phyloP scores from a whole-genome alignment of 2,329 filamentous ascomycete genomes.

The Triangularia setosa region DNA sequence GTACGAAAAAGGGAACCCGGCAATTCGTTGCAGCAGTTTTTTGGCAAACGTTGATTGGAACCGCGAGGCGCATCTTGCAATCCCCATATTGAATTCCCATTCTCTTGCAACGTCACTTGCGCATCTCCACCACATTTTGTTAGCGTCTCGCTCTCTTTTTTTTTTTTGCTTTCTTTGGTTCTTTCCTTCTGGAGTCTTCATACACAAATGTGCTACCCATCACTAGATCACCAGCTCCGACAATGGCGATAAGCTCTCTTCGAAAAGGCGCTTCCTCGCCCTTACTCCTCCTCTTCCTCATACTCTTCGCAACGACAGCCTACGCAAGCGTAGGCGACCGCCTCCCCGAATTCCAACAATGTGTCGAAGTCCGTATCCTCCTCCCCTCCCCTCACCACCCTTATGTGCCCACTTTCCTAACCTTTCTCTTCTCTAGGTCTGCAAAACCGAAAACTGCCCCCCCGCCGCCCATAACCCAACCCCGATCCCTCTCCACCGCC shows the following conservation, averaged over 20 bases:
- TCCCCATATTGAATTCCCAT: neutral
- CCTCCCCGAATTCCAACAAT: slow-evolving; percentile 81
- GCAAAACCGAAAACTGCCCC: slow-evolving; percentile 74
- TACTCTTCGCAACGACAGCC: slow-evolving; percentile 39
- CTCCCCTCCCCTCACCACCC: neutral
- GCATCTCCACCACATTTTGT: too few relatives aligned
- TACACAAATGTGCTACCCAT: neutral
- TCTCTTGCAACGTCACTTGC: neutral
- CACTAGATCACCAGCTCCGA: neutral
- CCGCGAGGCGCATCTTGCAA: neutral
- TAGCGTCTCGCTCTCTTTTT: neutral
- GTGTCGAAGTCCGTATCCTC: slow-evolving; percentile 64
- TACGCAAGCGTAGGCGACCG: slow-evolving; percentile 78
- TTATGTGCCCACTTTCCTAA: neutral
- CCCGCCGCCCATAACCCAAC: slow-evolving; percentile 49
- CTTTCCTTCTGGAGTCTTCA: too few relatives aligned
- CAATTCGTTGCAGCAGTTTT: neutral
- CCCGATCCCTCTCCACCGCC: slow-evolving; percentile 72
- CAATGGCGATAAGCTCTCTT: neutral
- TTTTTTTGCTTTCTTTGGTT: neutral
- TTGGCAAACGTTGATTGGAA: neutral
- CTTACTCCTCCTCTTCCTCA: slow-evolving; percentile 30
- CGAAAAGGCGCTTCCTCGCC: slow-evolving; percentile 6
- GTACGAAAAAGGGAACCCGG: neutral
- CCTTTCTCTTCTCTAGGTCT: slow-evolving; percentile 55